Conservation (phyloP, 2,329 filamentous ascomycete species). For the Microcyclospora tardicrescens region DNA sequence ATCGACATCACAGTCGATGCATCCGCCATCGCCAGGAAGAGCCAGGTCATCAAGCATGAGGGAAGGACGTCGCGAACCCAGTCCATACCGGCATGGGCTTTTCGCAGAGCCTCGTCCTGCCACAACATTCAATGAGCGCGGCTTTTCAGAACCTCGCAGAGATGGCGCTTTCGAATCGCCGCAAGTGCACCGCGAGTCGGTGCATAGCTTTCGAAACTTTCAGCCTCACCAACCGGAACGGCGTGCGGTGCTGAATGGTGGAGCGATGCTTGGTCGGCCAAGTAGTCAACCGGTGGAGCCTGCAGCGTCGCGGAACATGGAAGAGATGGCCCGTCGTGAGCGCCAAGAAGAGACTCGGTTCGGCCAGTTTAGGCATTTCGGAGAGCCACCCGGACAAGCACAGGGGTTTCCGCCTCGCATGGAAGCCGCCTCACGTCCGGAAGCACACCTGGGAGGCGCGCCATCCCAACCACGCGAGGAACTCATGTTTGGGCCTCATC, state of each 20-base stretch:
- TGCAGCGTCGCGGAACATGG: conserved; percentile 8
- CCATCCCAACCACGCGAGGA: conserved; percentile 18
- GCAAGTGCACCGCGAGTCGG: conserved; percentile 18
- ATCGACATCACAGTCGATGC: conserved; percentile 29
- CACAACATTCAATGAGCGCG: conserved; percentile 12
- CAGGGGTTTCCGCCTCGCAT: conserved; percentile 4
- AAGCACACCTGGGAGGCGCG: conserved; percentile 7
- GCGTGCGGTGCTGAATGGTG: conserved; percentile 11
- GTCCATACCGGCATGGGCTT: conserved; percentile 12
- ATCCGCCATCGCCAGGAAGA: conserved; percentile 33
- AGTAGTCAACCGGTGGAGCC: conserved; percentile 23
- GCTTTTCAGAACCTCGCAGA: conserved; percentile 13
- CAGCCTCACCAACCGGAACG: conserved; percentile 13
- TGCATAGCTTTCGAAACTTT: conserved; percentile 20
- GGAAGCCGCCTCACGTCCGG: conserved; percentile 12
- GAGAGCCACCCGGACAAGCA: conserved; percentile 8
- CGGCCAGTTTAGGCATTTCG: conserved; percentile 14
- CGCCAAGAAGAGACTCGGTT: conserved; percentile 10
- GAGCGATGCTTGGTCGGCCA: conserved; percentile 15
- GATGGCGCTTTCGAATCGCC: conserved; percentile 22
- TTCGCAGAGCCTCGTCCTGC: conserved; percentile 15
- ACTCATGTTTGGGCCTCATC: conserved; percentile 15
- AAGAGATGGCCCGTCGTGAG: conserved; percentile 15
- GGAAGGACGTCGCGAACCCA: conserved; percentile 16
- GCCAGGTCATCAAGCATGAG: conserved; percentile 26